Percentiles rank a stretch among this genome's conserved stretches.
phyloP scores from a whole-genome alignment of 768 basidiomycete species.

The Floccularia luteovirens region DNA sequence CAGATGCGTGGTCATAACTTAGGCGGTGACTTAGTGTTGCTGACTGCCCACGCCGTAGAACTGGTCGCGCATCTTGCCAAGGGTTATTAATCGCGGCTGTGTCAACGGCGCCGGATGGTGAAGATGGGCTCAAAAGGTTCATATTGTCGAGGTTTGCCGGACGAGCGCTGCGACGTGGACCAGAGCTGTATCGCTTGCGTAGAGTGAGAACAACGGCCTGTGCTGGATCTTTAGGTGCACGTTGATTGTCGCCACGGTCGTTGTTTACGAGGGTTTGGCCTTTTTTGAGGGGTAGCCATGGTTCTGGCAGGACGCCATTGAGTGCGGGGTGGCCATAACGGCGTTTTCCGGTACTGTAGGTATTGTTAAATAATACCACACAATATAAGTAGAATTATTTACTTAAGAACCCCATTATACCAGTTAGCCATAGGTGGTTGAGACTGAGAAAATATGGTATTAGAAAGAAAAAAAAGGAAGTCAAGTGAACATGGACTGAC shows the following conservation, averaged over 20 bases:
- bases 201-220: constrained; percentile 80
- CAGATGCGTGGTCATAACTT: constrained; percentile 81
- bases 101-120: constrained; percentile 9
- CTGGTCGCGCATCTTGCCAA: constrained; percentile 47
- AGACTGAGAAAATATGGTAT: constrained; percentile 40
- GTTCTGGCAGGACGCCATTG: constrained; percentile 86
- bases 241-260: constrained; percentile 24
- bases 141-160: constrained; percentile 1
- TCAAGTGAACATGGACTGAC: constrained; percentile 39
- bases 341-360: constrained; percentile 77
- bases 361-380: not conserved
- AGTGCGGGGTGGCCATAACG: constrained; percentile 95
- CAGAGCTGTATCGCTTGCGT: constrained; percentile 58
- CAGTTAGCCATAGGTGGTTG: constrained; percentile 97
- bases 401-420: constrained; percentile 92
- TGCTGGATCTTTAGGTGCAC: constrained; percentile 31
- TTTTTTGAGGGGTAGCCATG: constrained; percentile 90
- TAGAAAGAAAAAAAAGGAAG: not conserved
- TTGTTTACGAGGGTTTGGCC: constrained; percentile 69
- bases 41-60: constrained; percentile 5
- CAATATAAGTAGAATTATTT: constrained; percentile 12
- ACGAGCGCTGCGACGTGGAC: constrained; percentile 24
- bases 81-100: constrained; percentile 36
- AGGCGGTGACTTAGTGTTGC: constrained; percentile 47
- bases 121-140: constrained; percentile 4